Conservation (phyloP, 257 asterid species). For the Scutellaria galericulata region DNA sequence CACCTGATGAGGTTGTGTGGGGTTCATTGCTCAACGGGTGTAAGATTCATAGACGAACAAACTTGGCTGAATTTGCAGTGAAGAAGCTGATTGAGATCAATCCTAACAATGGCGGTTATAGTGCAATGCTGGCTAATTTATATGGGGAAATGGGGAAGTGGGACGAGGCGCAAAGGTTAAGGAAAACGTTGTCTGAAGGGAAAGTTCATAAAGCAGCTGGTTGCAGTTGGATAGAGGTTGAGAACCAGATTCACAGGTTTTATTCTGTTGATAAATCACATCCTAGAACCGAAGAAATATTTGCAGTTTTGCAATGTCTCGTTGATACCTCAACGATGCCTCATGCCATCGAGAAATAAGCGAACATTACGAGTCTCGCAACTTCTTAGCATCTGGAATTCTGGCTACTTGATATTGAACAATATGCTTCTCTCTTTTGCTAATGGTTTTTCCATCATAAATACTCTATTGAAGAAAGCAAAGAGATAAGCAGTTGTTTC, state of each 20-base stretch:
- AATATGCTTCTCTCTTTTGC: neutral
- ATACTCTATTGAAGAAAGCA: neutral
- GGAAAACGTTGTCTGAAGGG: conserved; percentile 52
- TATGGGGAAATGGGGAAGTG: conserved; percentile 72
- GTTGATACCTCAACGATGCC: conserved; percentile 13
- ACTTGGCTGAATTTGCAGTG: conserved; percentile 67
- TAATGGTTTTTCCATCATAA: neutral
- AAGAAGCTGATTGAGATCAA: conserved; percentile 59
- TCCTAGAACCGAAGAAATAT: conserved; percentile 61
- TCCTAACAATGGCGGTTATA: conserved; percentile 70
- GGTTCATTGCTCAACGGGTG: conserved; percentile 82
- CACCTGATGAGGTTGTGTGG: conserved; percentile 78
- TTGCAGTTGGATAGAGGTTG: conserved; percentile 85
- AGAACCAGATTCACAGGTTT: conserved; percentile 59
- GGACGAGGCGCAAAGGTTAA: conserved; percentile 61
- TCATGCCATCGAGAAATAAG: neutral
- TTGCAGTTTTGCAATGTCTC: conserved; percentile 54
- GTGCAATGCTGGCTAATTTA: conserved; percentile 70
- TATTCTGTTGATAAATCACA: conserved; percentile 69
- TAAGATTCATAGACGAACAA: conserved; percentile 62
- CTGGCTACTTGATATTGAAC: no score
- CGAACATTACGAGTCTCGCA: no score
- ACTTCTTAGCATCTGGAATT: no score
- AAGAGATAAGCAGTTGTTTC: neutral
- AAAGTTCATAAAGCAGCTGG: conserved; percentile 62